Base-by-base conservation (phyloP, 345 rosid genomes). In the Euphorbia peplus region DNA sequence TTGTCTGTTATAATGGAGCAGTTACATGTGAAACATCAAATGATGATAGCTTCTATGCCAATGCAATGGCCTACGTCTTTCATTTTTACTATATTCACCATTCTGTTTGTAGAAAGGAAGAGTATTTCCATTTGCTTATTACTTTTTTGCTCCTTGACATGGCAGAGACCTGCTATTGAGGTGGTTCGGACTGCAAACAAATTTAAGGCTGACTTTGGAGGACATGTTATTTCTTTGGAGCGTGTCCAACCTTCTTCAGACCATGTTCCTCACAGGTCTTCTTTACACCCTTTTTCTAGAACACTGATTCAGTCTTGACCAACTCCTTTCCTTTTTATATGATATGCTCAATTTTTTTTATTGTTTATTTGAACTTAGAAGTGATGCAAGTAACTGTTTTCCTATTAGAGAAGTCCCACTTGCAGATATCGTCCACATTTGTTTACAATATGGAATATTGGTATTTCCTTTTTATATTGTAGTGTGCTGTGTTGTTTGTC, bases 201-300 rank as follows among this genome's bases (percentile, higher is more conserved):
- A 80, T 93, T 88, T 70, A 91, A 88, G 85, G 90, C 92, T 28
- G 98, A 93, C 66, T 93, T 93, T 63, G 98, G 98, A 61, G 98
- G 98, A 52, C 96, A 88, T 63, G 72, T 93, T 68, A 76, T 91
- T 82, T 87, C 91, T 48, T 56, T 93, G 79, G 97, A 93, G 75
- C 85, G 96, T 32, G 96, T 93, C 64, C 98, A 93, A 65, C 97
- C 96, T 70, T 93, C 98, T 57, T 86, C 92, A 5, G 98, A 89
- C 79, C 97, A 93, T 60, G 92, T 91, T 70, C 92, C 88, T 67
- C 98, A 91, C 88, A 89, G 97, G 98, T 93, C 76, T 22, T 22
- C 50, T 35, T 28, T 53, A 8, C 60, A 35, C 41, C 63, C 12
- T 67, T 13, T 58, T 10, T 32, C 19, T 10, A 32, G 44, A 8